phyloP scores from a whole-genome alignment of 495 filamentous ascomycete species.

The Alectoria sarmentosa region DNA sequence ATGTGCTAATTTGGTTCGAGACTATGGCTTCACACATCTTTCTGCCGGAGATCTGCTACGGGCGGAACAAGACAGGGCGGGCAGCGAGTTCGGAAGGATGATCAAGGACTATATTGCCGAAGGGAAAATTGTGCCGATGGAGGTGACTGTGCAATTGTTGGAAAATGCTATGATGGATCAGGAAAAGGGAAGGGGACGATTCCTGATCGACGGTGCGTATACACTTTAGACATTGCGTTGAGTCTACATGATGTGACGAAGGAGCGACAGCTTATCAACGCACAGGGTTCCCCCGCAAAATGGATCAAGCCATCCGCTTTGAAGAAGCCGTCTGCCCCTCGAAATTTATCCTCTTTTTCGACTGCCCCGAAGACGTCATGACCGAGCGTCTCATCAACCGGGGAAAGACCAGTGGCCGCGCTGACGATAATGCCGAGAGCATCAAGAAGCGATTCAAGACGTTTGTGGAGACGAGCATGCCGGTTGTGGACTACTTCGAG shows the following conservation, averaged over 20 bases:
- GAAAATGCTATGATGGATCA: slow-evolving; percentile 80
- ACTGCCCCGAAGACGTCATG: slow-evolving; percentile 86
- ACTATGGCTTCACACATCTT: slow-evolving; percentile 89
- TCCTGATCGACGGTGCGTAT: slow-evolving; percentile 71
- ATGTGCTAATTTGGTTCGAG: slow-evolving; percentile 78
- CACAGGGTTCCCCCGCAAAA: slow-evolving; percentile 82
- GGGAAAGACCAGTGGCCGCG: slow-evolving; percentile 82
- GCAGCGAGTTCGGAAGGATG: slow-evolving; percentile 78
- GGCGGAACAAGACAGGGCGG: slow-evolving; percentile 80
- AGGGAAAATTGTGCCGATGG: slow-evolving; percentile 95
- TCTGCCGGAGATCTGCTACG: slow-evolving; percentile 90
- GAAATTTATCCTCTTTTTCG: slow-evolving; percentile 80
- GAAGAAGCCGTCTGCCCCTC: slow-evolving; percentile 81
- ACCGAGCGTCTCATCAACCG: slow-evolving; percentile 72
- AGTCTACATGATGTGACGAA: neutral
- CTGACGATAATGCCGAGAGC: slow-evolving; percentile 90
- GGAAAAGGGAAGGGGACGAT: slow-evolving; percentile 40
- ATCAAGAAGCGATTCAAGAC: slow-evolving; percentile 93
- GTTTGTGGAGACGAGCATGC: slow-evolving; percentile 94
- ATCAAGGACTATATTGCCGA: slow-evolving; percentile 88
- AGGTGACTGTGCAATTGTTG: slow-evolving; percentile 88
- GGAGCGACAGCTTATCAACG: slow-evolving; percentile 1
- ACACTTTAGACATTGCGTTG: neutral
- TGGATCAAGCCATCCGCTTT: slow-evolving; percentile 92
- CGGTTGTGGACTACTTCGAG: slow-evolving; percentile 83